Conservation (phyloP, 106 monocot species). For the Agapanthus africanus region DNA sequence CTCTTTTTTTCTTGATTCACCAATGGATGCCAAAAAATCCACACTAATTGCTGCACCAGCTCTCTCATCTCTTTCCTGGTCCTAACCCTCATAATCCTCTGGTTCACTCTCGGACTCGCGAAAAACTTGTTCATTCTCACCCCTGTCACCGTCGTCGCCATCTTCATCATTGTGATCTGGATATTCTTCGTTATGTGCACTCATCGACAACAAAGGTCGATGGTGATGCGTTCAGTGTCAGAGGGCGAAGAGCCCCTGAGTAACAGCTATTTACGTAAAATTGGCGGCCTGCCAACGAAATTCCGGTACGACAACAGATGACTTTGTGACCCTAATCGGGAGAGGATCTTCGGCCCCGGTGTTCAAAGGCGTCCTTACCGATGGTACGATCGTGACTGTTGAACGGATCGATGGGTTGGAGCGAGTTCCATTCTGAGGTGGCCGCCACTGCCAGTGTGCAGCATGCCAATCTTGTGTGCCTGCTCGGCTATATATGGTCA, state of each 20-base stretch:
- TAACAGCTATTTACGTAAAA: conserved; percentile 52
- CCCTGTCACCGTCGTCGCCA: background rate
- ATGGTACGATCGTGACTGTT: conserved; percentile 56
- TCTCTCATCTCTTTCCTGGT: conserved; percentile 10
- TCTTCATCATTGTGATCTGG: conserved; percentile 1
- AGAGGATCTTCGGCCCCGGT: conserved; percentile 59
- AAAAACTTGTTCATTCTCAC: conserved; percentile 6
- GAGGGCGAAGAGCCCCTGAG: too few relatives aligned
- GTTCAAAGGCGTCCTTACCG: conserved; percentile 51
- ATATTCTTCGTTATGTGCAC: background rate
- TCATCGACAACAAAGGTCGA: background rate
- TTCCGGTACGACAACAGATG: conserved; percentile 40
- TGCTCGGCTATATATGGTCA: conserved; percentile 73
- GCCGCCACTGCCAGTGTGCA: conserved; percentile 36
- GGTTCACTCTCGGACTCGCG: background rate
- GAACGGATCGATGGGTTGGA: conserved; percentile 33
- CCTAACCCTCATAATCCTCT: conserved; percentile 8
- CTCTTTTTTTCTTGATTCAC: too few relatives aligned
- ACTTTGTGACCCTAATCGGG: conserved; percentile 38
- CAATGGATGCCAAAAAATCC: too few relatives aligned
- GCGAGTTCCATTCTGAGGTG: conserved; percentile 50
- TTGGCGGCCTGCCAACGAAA: conserved; percentile 41
- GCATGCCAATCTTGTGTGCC: conserved; percentile 56
- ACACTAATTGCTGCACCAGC: background rate
- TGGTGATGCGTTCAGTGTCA: conserved; percentile 21